phyloP scores from a whole-genome alignment of 306 rosid species.

The Abrus precatorius region DNA sequence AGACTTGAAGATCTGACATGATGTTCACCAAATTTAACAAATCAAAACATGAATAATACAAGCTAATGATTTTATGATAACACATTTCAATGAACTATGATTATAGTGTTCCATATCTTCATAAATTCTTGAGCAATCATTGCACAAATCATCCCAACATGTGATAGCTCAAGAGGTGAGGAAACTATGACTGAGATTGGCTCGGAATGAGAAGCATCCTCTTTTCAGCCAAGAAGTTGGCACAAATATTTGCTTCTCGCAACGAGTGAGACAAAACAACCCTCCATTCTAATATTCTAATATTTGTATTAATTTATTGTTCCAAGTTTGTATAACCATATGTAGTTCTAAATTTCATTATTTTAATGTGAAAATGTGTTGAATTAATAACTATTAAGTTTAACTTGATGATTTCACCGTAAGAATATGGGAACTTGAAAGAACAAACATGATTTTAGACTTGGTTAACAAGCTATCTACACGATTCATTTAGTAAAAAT shows the following conservation, averaged over 20 bases:
- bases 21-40: conserved; percentile 35
- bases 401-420: not conserved
- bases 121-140: not conserved
- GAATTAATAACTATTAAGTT: not conserved
- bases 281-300: not conserved
- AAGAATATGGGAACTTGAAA: not conserved
- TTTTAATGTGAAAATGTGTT: not conserved
- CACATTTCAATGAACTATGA: not conserved
- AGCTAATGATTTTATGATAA: conserved; percentile 28
- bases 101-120: not conserved
- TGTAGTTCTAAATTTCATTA: not conserved
- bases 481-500: not conserved
- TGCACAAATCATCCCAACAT: not conserved
- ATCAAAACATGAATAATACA: conserved; percentile 16
- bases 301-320: not conserved
- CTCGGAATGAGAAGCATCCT: no score
- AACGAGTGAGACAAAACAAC: no score
- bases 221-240: no score
- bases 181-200: no score
- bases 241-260: no score
- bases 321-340: not conserved
- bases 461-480: not conserved
- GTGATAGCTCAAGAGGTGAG: not conserved
- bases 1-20: conserved; percentile 73
- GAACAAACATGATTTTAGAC: not conserved